A percentile compares a stretch with the other conserved stretches of the same genome.
These are phyloP conservation scores for Arthrobotrys sphaeroides DNA, from an alignment of 2,329 filamentous ascomycete genomes.

Conservation along the genomic window DNA sequence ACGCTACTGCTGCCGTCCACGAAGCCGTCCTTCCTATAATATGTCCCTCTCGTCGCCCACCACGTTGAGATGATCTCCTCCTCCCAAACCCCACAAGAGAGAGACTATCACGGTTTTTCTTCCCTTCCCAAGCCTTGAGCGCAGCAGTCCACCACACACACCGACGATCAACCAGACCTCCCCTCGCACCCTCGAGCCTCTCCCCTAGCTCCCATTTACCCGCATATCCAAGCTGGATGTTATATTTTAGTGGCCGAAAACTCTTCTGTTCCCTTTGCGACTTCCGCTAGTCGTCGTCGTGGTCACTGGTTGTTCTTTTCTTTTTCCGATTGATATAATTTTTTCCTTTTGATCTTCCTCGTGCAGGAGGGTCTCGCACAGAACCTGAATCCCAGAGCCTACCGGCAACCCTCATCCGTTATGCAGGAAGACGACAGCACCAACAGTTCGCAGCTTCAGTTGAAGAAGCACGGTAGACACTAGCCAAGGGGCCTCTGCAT, in stretches of 20 bases:
- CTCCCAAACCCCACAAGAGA: constrained; percentile 45
- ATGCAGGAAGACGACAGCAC: constrained; percentile 53
- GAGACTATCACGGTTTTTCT: constrained; percentile 42
- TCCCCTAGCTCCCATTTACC: constrained; percentile 34
- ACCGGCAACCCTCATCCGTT: constrained; percentile 52
- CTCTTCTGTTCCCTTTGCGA: constrained; percentile 54
- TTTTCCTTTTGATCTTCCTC: constrained; percentile 29
- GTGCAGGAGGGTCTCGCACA: constrained; percentile 34
- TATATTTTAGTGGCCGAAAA: constrained; percentile 52
- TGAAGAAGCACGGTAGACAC: constrained; percentile 50
- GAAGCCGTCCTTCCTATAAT: constrained; percentile 38
- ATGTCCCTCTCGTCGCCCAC: constrained; percentile 53
- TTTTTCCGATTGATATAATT: constrained; percentile 11
- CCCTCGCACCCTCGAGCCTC: constrained; percentile 17
- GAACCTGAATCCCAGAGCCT: constrained; percentile 31
- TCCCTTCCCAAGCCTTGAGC: constrained; percentile 34
- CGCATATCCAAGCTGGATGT: constrained; percentile 51
- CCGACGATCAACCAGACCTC: constrained; percentile 41
- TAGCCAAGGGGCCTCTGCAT: constrained; percentile 52
- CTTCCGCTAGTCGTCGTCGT: constrained; percentile 36
- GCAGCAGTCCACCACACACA: constrained; percentile 29
- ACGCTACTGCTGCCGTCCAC: constrained; percentile 16
- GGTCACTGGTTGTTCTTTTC: constrained; percentile 18
- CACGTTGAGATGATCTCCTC: constrained; percentile 52
- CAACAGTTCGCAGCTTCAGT: constrained; percentile 54